A percentile compares a stretch with the other conserved stretches of the same genome.
Evolutionary conservation across 192 early-diverging fungal species (phyloP).

Genomic region (Coemansia sp.): DNA sequence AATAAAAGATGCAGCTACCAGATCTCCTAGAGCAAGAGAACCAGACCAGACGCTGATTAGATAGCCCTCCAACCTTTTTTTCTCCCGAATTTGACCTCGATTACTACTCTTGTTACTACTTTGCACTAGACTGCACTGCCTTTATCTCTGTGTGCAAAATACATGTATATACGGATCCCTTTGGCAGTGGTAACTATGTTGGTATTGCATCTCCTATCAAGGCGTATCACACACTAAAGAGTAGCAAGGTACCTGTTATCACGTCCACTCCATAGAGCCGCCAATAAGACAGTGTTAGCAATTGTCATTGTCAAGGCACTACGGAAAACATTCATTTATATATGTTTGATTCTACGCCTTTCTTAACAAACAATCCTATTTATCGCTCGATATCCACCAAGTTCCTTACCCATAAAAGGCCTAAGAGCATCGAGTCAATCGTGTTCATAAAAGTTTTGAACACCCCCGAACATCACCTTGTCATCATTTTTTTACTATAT

Average conservation of each 20-base stretch:
- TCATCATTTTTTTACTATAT: background rate
- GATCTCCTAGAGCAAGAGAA: too few relatives aligned
- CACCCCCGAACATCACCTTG: too few relatives aligned
- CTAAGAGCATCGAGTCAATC: background rate
- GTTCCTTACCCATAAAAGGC: background rate
- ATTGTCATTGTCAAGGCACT: background rate
- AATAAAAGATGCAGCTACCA: too few relatives aligned
- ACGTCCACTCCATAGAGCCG: too few relatives aligned
- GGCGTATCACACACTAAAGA: background rate
- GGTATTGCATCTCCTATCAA: background rate
- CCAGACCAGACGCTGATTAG: too few relatives aligned
- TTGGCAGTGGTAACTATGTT: background rate
- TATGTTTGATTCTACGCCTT: background rate
- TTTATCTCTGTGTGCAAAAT: background rate
- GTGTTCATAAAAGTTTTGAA: background rate
- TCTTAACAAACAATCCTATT: background rate
- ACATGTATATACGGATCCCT: background rate
- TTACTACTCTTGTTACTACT: too few relatives aligned
- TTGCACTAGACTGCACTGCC: too few relatives aligned
- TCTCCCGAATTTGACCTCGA: too few relatives aligned
- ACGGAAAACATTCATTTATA: background rate
- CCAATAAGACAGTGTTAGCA: too few relatives aligned
- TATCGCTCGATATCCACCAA: background rate
- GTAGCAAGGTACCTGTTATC: background rate
- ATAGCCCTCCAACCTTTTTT: too few relatives aligned